phyloP scores from a whole-genome alignment of 768 basidiomycete species.

The Scleroderma bovista region DNA sequence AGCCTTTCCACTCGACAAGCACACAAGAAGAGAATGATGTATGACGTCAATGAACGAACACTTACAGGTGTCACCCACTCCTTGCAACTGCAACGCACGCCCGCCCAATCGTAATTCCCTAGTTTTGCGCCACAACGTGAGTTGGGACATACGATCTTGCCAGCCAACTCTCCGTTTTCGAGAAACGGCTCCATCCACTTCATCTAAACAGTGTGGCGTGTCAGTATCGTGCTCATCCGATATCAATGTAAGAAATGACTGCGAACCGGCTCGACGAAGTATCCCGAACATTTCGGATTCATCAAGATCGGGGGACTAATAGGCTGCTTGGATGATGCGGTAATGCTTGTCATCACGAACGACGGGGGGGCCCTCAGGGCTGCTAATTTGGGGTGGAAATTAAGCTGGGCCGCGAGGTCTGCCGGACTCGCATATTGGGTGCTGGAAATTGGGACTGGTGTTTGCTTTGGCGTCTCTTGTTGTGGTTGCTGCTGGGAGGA shows the following conservation, averaged over 20 bases:
- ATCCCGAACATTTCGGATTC: constrained; percentile 88
- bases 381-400: constrained; percentile 43
- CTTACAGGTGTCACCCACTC: constrained; percentile 89
- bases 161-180: constrained; percentile 67
- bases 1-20: background rate
- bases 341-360: constrained; percentile 25
- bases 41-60: constrained; percentile 2
- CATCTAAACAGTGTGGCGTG: constrained; percentile 45
- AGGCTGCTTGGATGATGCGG: constrained; percentile 8
- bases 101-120: constrained; percentile 97
- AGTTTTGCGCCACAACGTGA: constrained; percentile 86
- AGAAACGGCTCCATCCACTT: constrained; percentile 93
- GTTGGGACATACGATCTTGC: constrained; percentile 92
- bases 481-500: background rate
- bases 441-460: background rate
- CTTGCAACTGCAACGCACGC: constrained; percentile 84
- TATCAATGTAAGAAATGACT: background rate
- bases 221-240: background rate
- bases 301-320: constrained; percentile 60
- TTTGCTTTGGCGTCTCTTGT: background rate
- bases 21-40: background rate
- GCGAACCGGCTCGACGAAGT: constrained; percentile 93
- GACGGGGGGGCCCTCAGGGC: constrained; percentile 35
- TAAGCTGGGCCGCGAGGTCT: constrained; percentile 42
- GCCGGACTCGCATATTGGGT: constrained; percentile 16